Evolutionary conservation across 1,284 basidiomycete species (phyloP).

Genomic region (Laetiporus sulphureus): DNA sequence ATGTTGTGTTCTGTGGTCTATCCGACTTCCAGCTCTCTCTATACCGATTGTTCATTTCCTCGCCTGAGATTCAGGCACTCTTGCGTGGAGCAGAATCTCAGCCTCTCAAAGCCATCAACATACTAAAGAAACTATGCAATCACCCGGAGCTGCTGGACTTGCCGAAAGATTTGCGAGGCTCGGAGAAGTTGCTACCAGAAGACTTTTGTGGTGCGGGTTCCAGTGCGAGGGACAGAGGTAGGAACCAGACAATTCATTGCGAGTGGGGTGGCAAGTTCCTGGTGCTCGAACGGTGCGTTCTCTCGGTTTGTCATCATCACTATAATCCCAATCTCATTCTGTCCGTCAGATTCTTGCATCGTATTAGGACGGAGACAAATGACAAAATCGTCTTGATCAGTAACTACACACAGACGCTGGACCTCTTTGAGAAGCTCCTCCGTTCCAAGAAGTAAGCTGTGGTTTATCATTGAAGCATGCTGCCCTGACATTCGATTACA

Average conservation of each 20-base stretch:
- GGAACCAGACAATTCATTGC: constrained; percentile 58
- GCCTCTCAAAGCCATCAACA: constrained; percentile 95
- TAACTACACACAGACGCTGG: constrained; percentile 97
- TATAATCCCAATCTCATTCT: neutral
- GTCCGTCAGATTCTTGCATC: constrained; percentile 70
- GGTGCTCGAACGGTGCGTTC: constrained; percentile 82
- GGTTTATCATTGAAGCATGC: neutral
- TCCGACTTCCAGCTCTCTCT: constrained; percentile 86
- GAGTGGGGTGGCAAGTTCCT: constrained; percentile 91
- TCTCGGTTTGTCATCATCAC: neutral
- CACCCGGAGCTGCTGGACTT: constrained; percentile 92
- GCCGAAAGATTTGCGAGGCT: constrained; percentile 83
- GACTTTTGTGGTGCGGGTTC: constrained; percentile 63
- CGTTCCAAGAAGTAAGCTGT: constrained; percentile 68
- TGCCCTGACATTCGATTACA: constrained; percentile 23
- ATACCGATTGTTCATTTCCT: constrained; percentile 91
- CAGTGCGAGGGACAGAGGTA: constrained; percentile 28
- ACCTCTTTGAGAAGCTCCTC: constrained; percentile 88
- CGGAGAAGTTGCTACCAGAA: constrained; percentile 78
- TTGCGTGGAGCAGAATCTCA: constrained; percentile 90
- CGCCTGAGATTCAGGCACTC: constrained; percentile 90
- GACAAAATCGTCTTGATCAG: constrained; percentile 99
- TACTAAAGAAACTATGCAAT: constrained; percentile 97
- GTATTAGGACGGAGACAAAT: constrained; percentile 73
- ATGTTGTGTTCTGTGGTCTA: constrained; percentile 94